Evolutionary conservation across 352 stramenopile genomes (phyloP), one percentile per base, ranked within the genome.

Genomic region (Phytopythium kandeliae): DNA sequence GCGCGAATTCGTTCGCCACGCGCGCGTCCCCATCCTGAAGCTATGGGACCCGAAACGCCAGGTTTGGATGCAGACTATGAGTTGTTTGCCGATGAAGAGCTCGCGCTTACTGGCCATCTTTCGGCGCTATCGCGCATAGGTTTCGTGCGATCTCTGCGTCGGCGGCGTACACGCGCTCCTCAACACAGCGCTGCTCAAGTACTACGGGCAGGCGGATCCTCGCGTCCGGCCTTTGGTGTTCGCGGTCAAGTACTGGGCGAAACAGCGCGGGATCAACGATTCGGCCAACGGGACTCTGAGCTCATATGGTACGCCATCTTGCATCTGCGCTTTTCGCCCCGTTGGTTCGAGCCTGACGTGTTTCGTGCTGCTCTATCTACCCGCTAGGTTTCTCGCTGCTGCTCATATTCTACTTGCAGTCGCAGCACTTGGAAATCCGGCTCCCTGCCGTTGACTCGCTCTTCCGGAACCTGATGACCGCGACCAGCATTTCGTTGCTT

Each of bases 161-260:
- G 83, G 83, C 41, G 75, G 71, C n/a, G 63, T 85, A 17, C 71
- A 88, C 38, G 70, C 70, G 42, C 54, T 92, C 37, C 63, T 91
- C 21, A 95, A 95, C 63, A 93, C 85, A 8, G 77, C 74, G 21
- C 57, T 95, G 45, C 67, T 95, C 35, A 84, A 85, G 46, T 72
- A 69, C 42, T 95, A 89, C 51, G 74, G 66, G 8, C 57, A 72
- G n/a, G 60, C 74, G 13, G 85, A 95, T 53, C 77, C 79, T 7
- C 77, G 85, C 13, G 83, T 96, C 12, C 87, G 92, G 5, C 82
- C 96, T 11, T 63, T 99, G 16, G 95, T 94, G 49, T 97, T 98
- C 63, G 90, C 97, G 2, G 83, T 99, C 57, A 99, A 99, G 69
- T 85, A 97, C 38, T 99, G 96, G 97, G 96, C 96, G 9, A 98